phyloP scores from a whole-genome alignment of 805 yeast genomes.

The Candida insectorum region DNA sequence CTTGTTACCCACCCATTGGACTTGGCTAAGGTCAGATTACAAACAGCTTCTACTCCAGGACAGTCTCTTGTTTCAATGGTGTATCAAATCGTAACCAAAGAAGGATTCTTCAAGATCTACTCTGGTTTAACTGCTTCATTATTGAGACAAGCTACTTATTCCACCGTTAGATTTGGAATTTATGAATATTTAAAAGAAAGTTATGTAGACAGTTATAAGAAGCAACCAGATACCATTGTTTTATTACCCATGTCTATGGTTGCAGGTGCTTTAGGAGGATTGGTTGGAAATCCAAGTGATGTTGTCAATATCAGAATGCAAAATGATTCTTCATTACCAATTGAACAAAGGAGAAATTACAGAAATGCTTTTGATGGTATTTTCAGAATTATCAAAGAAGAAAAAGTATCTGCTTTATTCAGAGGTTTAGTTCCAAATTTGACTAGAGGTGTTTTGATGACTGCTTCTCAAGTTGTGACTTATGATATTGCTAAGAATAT shows the following conservation, averaged over 20 bases:
- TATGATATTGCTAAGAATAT: constrained; percentile 70
- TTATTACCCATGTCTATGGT: constrained; percentile 77
- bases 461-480: constrained; percentile 86
- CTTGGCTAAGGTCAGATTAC: constrained; percentile 81
- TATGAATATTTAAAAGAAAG: constrained; percentile 70
- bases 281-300: constrained; percentile 86
- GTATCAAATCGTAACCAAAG: constrained; percentile 53
- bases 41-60: constrained; percentile 69
- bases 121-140: constrained; percentile 81
- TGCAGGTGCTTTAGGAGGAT: constrained; percentile 82
- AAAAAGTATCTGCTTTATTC: constrained; percentile 56
- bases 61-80: constrained; percentile 62
- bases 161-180: constrained; percentile 83
- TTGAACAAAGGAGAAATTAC: constrained; percentile 66
- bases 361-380: constrained; percentile 78
- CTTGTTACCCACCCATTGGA: constrained; percentile 78
- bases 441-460: constrained; percentile 80
- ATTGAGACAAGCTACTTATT: constrained; percentile 83
- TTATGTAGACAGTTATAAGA: constrained; percentile 35
- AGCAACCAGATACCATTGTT: constrained; percentile 53
- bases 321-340: constrained; percentile 71
- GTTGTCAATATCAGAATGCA: constrained; percentile 89
- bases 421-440: constrained; percentile 78
- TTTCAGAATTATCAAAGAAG: constrained; percentile 53
- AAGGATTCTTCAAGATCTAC: constrained; percentile 70